Conservation (phyloP, 2,329 filamentous ascomycete species). For the Geosmithia putterillii region DNA sequence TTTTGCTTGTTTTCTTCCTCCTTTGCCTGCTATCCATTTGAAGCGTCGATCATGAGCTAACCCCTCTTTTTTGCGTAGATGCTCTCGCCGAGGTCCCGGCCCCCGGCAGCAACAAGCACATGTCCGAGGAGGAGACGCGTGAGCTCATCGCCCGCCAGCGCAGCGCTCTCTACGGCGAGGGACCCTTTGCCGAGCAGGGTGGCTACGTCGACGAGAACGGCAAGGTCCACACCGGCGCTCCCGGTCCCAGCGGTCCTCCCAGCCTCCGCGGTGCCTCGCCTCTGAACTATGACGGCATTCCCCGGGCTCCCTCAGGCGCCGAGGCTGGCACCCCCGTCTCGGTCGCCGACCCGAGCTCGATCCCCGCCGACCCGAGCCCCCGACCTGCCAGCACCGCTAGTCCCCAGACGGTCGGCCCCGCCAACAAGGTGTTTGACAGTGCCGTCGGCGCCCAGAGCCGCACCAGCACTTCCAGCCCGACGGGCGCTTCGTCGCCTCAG, state of each 20-base stretch:
- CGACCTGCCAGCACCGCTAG: slow-evolving; percentile 79
- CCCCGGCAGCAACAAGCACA: slow-evolving; percentile 50
- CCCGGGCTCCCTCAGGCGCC: slow-evolving; percentile 22
- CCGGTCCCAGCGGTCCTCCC: slow-evolving; percentile 49
- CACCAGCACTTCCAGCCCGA: slow-evolving; percentile 73
- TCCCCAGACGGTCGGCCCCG: slow-evolving; percentile 49
- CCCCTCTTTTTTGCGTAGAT: slow-evolving; percentile 30
- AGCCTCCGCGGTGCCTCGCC: slow-evolving; percentile 69
- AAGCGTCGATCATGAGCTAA: slow-evolving; percentile 21
- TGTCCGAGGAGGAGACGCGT: slow-evolving; percentile 93
- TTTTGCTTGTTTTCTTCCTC: slow-evolving; percentile 1
- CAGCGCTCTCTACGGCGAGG: slow-evolving; percentile 81
- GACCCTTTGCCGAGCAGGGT: slow-evolving; percentile 53
- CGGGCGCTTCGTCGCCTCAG: slow-evolving; percentile 67
- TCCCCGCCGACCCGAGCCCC: slow-evolving; percentile 39
- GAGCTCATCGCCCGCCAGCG: slow-evolving; percentile 94
- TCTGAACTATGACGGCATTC: slow-evolving; percentile 56
- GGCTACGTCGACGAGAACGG: slow-evolving; percentile 58
- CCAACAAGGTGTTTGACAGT: slow-evolving; percentile 50
- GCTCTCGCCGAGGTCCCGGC: slow-evolving; percentile 31
- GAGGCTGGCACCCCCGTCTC: slow-evolving; percentile 26
- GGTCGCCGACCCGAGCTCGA: slow-evolving; percentile 27
- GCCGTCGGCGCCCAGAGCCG: slow-evolving; percentile 48
- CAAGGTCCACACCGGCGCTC: slow-evolving; percentile 49
- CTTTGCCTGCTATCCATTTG: slow-evolving; percentile 6